Base-by-base conservation (phyloP, 2,329 filamentous ascomycete genomes). In the Orbilia ellipsospora region DNA sequence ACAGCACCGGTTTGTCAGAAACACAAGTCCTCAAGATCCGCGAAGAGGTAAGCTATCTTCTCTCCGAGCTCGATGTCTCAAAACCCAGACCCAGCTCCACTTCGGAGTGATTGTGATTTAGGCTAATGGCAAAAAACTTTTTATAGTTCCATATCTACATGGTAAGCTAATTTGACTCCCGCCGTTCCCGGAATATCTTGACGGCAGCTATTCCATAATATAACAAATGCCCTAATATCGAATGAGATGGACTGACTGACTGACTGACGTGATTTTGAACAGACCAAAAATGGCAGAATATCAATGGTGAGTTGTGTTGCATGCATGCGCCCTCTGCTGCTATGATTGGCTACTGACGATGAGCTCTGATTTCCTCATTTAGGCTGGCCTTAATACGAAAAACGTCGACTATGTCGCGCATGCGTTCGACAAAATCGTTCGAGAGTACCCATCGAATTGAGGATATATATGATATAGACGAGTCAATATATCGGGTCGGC, bases 1-100 rank as follows among this genome's bases (percentile, higher is more conserved):
- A 57, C 44, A 77, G 96, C 88, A 99, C 95, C 62, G 95, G 95
- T 77, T 86, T 99, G 81, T 94, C 87, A 80, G 86, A 94, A 66
- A 90, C 94, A 85, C 92, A 97, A 86, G 97, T 98, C 92, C 91
- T 94, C 67, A 86, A 86, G 81, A 87, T 99, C 77, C 92, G 94
- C 79, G 93, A 96, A 87, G 92, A 98, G 86, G 87, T 88, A 81
- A 82, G 85, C 77, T 73, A 57, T 20, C 77, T 70, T 54, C n/a
- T 61, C 51, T 62, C 54, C 15, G 31, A 57, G 20, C 16, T 52
- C 40, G n/a, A 42, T 70, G 57, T 56, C 57, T 63, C 40, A 69
- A 36, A 60, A 62, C 26, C 66, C 56, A 2, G 6, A 18, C 16
- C 3, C n/a, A 63, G 66, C 61, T 56, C 62, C 55, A 72, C 62